Conservation (phyloP, 768 basidiomycete species). For the Phylloporus rhodoxanthus region DNA sequence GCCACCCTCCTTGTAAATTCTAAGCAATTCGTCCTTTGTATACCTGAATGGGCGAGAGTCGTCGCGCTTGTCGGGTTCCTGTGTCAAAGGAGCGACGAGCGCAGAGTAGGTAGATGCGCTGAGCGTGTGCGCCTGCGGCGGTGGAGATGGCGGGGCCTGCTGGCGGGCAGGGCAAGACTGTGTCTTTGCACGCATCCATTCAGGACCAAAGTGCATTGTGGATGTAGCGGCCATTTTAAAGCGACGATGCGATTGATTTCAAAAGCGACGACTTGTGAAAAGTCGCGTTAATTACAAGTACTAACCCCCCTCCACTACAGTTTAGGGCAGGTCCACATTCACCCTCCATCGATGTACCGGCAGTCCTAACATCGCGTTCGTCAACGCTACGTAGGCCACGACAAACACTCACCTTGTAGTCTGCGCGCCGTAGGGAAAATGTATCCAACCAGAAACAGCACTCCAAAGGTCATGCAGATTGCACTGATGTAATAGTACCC, state of each 20-base stretch:
- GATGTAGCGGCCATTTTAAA: conserved; percentile 52
- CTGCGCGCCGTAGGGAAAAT: conserved; percentile 79
- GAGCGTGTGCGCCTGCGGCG: conserved; percentile 45
- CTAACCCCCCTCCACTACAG: neutral
- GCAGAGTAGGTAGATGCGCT: conserved; percentile 68
- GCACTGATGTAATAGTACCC: conserved; percentile 86
- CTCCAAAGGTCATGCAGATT: conserved; percentile 76
- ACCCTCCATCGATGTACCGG: conserved; percentile 71
- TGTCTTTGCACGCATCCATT: conserved; percentile 87
- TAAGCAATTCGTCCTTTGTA: conserved; percentile 77
- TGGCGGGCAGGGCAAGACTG: conserved; percentile 44
- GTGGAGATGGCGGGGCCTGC: conserved; percentile 56
- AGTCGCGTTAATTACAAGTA: conserved; percentile 19
- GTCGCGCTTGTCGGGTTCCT: conserved; percentile 53
- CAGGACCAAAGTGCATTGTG: conserved; percentile 81
- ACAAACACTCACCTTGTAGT: conserved; percentile 66
- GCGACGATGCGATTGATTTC: conserved; percentile 11
- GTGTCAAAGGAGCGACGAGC: conserved; percentile 43
- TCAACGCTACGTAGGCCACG: neutral
- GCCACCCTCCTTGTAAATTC: conserved; percentile 76
- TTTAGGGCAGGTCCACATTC: conserved; percentile 38
- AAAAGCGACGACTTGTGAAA: conserved; percentile 22
- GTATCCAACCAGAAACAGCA: conserved; percentile 63
- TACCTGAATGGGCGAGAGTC: conserved; percentile 78
- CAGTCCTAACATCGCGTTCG: conserved; percentile 41